Percentiles rank a stretch among this genome's conserved stretches.
These are phyloP conservation scores for Pichia gijzeniarum DNA, from an alignment of 805 yeast species.

Conservation along the genomic window DNA sequence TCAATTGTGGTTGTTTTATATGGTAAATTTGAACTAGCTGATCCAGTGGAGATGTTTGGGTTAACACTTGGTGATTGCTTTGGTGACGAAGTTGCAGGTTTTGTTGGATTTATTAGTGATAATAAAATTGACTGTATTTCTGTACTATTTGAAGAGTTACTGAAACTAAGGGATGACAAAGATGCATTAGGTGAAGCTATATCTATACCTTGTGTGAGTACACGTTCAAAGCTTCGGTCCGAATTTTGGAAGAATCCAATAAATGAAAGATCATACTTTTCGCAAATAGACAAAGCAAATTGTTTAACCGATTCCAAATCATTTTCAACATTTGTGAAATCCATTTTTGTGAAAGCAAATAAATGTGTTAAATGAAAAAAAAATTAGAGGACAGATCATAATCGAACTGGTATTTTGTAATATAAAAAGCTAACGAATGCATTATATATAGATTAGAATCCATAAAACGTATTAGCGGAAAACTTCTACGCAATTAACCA, in stretches of 20 bases:
- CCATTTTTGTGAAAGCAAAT: background rate
- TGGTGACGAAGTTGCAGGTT: conserved; percentile 6
- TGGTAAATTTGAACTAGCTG: background rate
- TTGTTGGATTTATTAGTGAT: conserved; percentile 6
- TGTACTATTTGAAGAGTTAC: conserved; percentile 3
- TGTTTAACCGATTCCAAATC: conserved; percentile 1
- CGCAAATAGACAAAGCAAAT: conserved; percentile 7
- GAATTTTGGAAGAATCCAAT: conserved; percentile 13
- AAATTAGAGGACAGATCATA: too few species aligned
- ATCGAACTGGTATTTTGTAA: background rate
- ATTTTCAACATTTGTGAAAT: conserved; percentile 1
- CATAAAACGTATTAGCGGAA: too few species aligned
- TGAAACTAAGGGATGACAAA: background rate
- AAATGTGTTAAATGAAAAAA: background rate
- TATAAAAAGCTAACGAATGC: background rate
- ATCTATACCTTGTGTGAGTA: conserved; percentile 5
- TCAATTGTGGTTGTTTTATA: conserved; percentile 15
- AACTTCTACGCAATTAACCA: background rate
- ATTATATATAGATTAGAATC: background rate
- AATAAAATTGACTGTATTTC: conserved; percentile 7
- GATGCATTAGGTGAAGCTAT: conserved; percentile 5
- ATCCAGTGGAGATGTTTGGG: background rate
- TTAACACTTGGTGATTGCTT: background rate
- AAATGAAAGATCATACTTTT: conserved; percentile 8
- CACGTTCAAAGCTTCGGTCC: conserved; percentile 1